phyloP scores from a whole-genome alignment of 768 basidiomycete genomes.

The Tricholoma saponaceum region DNA sequence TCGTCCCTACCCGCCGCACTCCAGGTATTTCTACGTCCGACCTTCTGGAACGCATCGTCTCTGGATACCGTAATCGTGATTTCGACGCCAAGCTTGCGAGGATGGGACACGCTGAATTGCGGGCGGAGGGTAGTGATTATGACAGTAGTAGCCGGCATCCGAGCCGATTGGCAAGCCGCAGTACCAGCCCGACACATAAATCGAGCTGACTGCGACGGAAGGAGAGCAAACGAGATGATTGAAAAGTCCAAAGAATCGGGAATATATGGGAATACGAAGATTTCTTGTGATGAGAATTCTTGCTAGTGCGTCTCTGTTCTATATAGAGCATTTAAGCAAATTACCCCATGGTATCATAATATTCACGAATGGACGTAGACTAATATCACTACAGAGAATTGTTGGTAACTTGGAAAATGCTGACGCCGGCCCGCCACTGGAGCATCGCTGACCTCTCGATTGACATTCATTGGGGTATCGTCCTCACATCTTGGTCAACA shows the following conservation, averaged over 20 bases:
- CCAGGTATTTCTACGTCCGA: constrained; percentile 93
- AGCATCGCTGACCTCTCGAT: not conserved
- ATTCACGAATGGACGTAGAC: not conserved
- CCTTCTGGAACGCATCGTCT: constrained; percentile 87
- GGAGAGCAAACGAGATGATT: not conserved
- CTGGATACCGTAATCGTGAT: constrained; percentile 75
- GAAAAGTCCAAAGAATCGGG: not conserved
- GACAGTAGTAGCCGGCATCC: constrained; percentile 34
- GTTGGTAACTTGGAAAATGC: too few species aligned
- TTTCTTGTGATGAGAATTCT: not conserved
- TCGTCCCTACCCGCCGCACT: constrained; percentile 92
- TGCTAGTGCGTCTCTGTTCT: not conserved
- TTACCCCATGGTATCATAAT: not conserved
- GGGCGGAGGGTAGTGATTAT: constrained; percentile 58
- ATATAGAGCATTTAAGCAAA: not conserved
- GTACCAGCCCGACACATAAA: constrained; percentile 20
- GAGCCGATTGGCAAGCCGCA: constrained; percentile 29
- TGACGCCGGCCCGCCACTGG: not conserved
- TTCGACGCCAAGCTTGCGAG: constrained; percentile 88
- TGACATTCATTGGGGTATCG: too few species aligned
- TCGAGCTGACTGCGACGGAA: not conserved
- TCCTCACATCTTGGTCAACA: too few species aligned
- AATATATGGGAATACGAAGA: not conserved
- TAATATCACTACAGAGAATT: not conserved
- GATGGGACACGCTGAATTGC: constrained; percentile 77